Evolutionary conservation across 257 asterid species (phyloP).

Genomic region (Thymus mandschuricus): DNA sequence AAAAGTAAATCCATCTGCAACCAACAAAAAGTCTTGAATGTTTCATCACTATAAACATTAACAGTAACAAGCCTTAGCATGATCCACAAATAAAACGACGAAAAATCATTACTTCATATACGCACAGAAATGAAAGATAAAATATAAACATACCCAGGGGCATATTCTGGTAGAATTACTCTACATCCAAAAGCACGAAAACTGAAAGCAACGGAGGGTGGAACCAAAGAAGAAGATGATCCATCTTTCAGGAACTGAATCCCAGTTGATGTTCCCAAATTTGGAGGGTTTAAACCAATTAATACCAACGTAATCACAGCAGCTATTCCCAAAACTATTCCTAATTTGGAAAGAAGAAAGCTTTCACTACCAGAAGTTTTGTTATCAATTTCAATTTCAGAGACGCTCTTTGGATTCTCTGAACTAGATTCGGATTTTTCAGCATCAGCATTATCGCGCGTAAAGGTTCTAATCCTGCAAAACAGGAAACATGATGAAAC

Average conservation of each 20-base stretch:
- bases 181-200: constrained; percentile 73
- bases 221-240: constrained; percentile 43
- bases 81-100: neutral
- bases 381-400: constrained; percentile 36
- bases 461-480: constrained; percentile 57
- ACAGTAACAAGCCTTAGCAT: neutral
- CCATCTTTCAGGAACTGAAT: constrained; percentile 51
- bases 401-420: constrained; percentile 37
- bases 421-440: constrained; percentile 35
- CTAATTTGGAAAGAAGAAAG: constrained; percentile 65
- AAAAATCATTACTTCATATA: neutral
- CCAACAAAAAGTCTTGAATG: constrained; percentile 22
- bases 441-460: constrained; percentile 39
- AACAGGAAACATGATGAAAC: neutral
- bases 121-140: neutral
- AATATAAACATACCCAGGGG: constrained; percentile 63
- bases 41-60: neutral
- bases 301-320: constrained; percentile 61
- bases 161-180: constrained; percentile 74
- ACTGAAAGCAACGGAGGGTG: constrained; percentile 57
- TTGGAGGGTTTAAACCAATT: constrained; percentile 48
- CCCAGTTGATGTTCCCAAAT: constrained; percentile 54
- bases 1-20: constrained; percentile 90
- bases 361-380: constrained; percentile 37
- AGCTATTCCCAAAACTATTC: constrained; percentile 67